These are phyloP conservation scores for Lactarius akahatsu DNA, from an alignment of 768 basidiomycete species.

Conservation along the genomic window DNA sequence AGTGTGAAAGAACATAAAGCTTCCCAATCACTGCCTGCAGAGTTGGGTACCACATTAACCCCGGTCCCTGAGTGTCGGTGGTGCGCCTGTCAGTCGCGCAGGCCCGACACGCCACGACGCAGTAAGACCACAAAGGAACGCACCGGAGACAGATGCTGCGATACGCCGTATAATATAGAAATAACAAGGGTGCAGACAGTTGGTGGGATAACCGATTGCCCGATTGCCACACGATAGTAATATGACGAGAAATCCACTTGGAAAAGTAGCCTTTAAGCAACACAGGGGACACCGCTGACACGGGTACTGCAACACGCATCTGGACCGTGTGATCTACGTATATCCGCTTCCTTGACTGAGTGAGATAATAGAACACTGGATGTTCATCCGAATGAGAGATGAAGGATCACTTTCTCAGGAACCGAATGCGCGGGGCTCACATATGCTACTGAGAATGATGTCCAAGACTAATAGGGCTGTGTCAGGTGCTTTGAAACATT, in stretches of 20 bases:
- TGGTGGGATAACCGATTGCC: slow-evolving; percentile 15
- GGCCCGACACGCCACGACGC: background rate
- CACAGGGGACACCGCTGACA: background rate
- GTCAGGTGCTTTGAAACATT: background rate
- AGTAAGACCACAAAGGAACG: background rate
- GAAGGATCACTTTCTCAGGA: too few relatives aligned
- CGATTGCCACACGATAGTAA: slow-evolving; percentile 6
- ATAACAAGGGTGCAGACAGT: background rate
- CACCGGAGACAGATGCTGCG: background rate
- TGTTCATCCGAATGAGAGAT: background rate
- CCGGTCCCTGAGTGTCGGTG: background rate
- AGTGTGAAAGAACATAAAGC: slow-evolving; percentile 13
- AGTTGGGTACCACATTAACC: slow-evolving; percentile 5
- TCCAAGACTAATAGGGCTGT: slow-evolving; percentile 5
- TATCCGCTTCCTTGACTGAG: slow-evolving; percentile 2
- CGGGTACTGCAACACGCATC: background rate
- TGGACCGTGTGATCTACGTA: background rate
- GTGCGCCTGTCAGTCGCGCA: background rate
- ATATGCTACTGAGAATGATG: background rate
- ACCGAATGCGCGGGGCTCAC: background rate
- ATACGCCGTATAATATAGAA: background rate
- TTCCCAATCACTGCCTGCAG: slow-evolving; percentile 11
- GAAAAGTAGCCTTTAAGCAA: background rate
- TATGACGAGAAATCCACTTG: slow-evolving; percentile 5
- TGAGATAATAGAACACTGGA: slow-evolving; percentile 11